phyloP scores from a whole-genome alignment of 2,329 filamentous ascomycete genomes.

The Chrysoporthe puriensis region DNA sequence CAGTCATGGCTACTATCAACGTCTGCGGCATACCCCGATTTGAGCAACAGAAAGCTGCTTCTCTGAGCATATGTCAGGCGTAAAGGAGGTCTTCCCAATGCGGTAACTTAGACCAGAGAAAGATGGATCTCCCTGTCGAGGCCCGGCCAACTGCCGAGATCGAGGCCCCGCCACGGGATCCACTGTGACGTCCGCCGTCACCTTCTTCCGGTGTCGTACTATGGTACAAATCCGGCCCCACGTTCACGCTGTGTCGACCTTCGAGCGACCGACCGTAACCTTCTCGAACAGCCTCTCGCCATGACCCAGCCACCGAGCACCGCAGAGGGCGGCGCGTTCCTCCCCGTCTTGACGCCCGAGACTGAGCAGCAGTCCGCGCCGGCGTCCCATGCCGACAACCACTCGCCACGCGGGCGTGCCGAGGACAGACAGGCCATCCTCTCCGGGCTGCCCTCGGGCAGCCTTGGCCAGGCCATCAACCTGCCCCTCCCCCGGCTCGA shows the following conservation, averaged over 20 bases:
- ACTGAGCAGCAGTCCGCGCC: neutral
- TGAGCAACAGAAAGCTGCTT: neutral
- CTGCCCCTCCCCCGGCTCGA: conserved; percentile 23
- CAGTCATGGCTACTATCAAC: too few species aligned
- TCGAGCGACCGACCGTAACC: too few species aligned
- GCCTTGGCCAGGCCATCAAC: conserved; percentile 21
- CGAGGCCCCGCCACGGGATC: neutral
- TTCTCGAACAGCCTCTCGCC: neutral
- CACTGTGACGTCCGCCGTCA: conserved; percentile 2
- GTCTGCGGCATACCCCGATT: too few species aligned
- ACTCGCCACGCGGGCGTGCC: neutral
- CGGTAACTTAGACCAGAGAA: neutral
- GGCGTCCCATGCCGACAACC: neutral
- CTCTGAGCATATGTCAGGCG: neutral
- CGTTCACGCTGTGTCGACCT: too few species aligned
- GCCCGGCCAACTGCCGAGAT: conserved; percentile 8
- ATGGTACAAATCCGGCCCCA: neutral
- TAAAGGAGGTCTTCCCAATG: neutral
- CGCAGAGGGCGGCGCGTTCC: conserved; percentile 13
- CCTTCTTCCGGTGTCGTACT: neutral
- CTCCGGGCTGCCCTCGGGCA: conserved; percentile 21
- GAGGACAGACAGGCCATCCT: conserved; percentile 15
- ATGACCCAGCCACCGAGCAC: conserved; percentile 1
- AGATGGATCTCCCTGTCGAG: neutral
- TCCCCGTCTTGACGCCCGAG: conserved; percentile 18